A percentile compares a stretch with the other conserved stretches of the same genome.
Evolutionary conservation across 2,329 filamentous ascomycete genomes (phyloP).

Genomic region (Plenodomus lindquistii): DNA sequence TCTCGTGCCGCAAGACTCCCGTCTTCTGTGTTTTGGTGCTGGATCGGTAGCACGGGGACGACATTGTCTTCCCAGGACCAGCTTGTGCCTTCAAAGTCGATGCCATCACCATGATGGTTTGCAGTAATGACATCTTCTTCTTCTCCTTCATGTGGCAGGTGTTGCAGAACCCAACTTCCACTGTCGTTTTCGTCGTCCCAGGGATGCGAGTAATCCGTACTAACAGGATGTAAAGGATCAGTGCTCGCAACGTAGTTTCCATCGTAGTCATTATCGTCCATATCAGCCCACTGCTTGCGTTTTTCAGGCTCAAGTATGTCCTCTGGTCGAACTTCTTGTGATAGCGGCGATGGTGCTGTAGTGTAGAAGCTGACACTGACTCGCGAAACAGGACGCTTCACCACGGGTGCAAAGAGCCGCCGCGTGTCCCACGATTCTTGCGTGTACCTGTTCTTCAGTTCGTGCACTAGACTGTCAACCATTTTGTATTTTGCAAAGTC

Average conservation of each 20-base stretch:
- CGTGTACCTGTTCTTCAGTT: slow-evolving; percentile 13
- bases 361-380: slow-evolving; percentile 3
- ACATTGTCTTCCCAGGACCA: too few relatives aligned
- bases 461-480: slow-evolving; percentile 9
- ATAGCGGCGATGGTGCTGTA: slow-evolving; percentile 14
- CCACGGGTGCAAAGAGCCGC: slow-evolving; percentile 7
- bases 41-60: too few relatives aligned
- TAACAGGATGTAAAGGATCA: slow-evolving; percentile 29
- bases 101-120: too few relatives aligned
- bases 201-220: slow-evolving; percentile 15
- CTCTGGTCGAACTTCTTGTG: slow-evolving; percentile 19
- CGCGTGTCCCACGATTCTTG: slow-evolving; percentile 17
- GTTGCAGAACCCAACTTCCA: slow-evolving; percentile 8
- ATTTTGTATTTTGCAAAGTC: not conserved
- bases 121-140: too few relatives aligned
- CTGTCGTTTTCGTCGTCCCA: slow-evolving; percentile 12
- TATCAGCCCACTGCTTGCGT: slow-evolving; percentile 3
- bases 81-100: too few relatives aligned
- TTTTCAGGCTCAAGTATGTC: slow-evolving; percentile 14
- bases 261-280: slow-evolving; percentile 17
- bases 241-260: slow-evolving; percentile 22
- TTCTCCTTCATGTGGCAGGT: too few relatives aligned
- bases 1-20: too few relatives aligned
- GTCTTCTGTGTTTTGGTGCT: too few relatives aligned
- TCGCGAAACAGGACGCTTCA: slow-evolving; percentile 6